These are phyloP conservation scores for Aspergillus latus DNA, from an alignment of 2,329 filamentous ascomycete species.

Conservation along the genomic window DNA sequence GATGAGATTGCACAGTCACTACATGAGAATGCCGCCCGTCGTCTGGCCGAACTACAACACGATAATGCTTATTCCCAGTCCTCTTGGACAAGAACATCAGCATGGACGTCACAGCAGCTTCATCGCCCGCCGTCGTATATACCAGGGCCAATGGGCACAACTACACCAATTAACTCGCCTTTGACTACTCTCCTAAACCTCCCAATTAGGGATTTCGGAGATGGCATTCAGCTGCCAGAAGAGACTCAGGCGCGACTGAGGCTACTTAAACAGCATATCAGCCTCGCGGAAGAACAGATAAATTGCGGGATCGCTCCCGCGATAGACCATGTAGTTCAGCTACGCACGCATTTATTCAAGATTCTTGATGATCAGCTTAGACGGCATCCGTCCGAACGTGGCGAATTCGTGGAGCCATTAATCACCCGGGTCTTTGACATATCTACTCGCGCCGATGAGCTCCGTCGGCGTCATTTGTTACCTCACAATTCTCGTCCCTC, in stretches of 20 bases:
- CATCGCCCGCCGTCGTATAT: slow-evolving; percentile 5
- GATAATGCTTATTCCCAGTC: neutral
- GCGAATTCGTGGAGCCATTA: slow-evolving; percentile 29
- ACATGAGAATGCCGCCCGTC: slow-evolving; percentile 24
- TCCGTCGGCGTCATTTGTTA: slow-evolving; percentile 25
- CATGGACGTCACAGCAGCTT: slow-evolving; percentile 9
- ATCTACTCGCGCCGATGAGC: slow-evolving; percentile 32
- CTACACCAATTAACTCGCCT: slow-evolving; percentile 1
- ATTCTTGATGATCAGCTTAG: slow-evolving; percentile 35
- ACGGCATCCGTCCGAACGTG: slow-evolving; percentile 24
- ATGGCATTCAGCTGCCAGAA: slow-evolving; percentile 7
- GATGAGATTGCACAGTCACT: slow-evolving; percentile 23
- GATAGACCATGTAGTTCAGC: slow-evolving; percentile 30
- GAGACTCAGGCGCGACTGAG: slow-evolving; percentile 20
- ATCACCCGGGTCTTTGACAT: slow-evolving; percentile 33
- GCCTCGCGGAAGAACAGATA: slow-evolving; percentile 31
- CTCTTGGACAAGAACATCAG: neutral
- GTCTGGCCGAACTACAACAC: slow-evolving; percentile 23
- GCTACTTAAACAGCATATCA: slow-evolving; percentile 26
- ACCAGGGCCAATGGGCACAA: slow-evolving; percentile 4
- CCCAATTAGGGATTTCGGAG: neutral
- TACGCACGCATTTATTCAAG: slow-evolving; percentile 33
- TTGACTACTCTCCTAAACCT: slow-evolving; percentile 1
- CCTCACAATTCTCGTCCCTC: slow-evolving; percentile 7
- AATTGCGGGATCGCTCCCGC: slow-evolving; percentile 29